Percentiles rank a stretch among this genome's conserved stretches.
Conservation (phyloP, 2,329 filamentous ascomycete species). For the Cercospora canescens region DNA sequence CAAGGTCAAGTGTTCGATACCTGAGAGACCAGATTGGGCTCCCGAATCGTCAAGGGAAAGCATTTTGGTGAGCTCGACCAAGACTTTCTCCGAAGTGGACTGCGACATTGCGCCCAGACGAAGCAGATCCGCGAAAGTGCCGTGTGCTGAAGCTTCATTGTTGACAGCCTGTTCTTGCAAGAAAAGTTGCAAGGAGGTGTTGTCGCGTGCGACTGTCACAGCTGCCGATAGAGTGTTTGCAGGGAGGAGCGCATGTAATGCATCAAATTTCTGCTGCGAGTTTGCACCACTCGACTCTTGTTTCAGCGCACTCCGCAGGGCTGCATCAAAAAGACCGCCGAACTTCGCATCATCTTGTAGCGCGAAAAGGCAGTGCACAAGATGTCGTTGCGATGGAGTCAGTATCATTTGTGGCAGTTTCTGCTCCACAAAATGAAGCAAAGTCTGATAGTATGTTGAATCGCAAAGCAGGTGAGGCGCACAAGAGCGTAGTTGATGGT, state of each 20-base stretch:
- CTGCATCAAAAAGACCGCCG: slow-evolving; percentile 31
- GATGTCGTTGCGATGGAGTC: slow-evolving; percentile 66
- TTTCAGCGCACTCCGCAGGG: slow-evolving; percentile 22
- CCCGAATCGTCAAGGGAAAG: slow-evolving; percentile 36
- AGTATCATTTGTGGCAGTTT: slow-evolving; percentile 61
- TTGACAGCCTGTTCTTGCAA: slow-evolving; percentile 1
- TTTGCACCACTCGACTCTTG: slow-evolving; percentile 16
- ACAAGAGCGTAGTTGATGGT: slow-evolving; percentile 51
- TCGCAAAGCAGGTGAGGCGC: slow-evolving; percentile 44
- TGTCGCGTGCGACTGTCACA: slow-evolving; percentile 39
- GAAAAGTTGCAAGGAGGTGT: slow-evolving; percentile 10
- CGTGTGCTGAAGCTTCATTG: neutral
- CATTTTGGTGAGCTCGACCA: slow-evolving; percentile 41
- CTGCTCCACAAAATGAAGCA: slow-evolving; percentile 52
- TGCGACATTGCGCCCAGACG: slow-evolving; percentile 33
- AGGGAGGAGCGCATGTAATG: slow-evolving; percentile 33
- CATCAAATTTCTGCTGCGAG: slow-evolving; percentile 20
- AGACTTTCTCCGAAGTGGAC: slow-evolving; percentile 40
- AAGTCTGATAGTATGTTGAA: slow-evolving; percentile 42
- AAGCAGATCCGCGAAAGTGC: slow-evolving; percentile 24
- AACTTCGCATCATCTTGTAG: slow-evolving; percentile 38
- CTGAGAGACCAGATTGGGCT: slow-evolving; percentile 11
- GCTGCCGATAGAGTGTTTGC: slow-evolving; percentile 38
- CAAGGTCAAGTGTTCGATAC: slow-evolving; percentile 41
- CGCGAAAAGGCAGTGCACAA: slow-evolving; percentile 66